phyloP scores from a whole-genome alignment of 805 yeast genomes.

The Martiniozyma abietophila region DNA sequence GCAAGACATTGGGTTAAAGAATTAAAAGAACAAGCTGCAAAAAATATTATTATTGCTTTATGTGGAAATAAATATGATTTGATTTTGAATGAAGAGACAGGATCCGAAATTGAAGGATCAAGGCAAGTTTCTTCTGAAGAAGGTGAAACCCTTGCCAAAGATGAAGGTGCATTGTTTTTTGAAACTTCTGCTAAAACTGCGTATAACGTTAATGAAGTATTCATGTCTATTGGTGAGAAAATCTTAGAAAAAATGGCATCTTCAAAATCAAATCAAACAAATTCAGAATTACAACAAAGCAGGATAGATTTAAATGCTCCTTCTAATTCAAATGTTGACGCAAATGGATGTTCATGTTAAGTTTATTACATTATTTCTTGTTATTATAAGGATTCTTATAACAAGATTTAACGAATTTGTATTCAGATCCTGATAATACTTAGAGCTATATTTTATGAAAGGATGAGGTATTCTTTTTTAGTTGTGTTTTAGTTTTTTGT shows the following conservation, averaged over 20 bases:
- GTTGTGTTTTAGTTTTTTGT: too few relatives aligned
- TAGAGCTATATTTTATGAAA: too few relatives aligned
- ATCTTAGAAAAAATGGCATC: conserved; percentile 43
- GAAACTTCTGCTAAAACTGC: conserved; percentile 94
- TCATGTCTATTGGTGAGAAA: conserved; percentile 79
- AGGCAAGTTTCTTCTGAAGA: conserved; percentile 81
- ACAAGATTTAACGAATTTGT: too few relatives aligned
- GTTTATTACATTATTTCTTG: conserved; percentile 2
- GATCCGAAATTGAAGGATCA: conserved; percentile 39
- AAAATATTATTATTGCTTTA: conserved; percentile 82
- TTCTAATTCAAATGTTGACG: conserved; percentile 11
- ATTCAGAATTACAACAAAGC: conserved; percentile 6
- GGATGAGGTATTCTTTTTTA: too few relatives aligned
- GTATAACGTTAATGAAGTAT: conserved; percentile 82
- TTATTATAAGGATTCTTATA: too few relatives aligned
- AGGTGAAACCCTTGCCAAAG: conserved; percentile 80
- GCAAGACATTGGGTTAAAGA: conserved; percentile 99
- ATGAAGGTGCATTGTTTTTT: conserved; percentile 81
- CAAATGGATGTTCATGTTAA: conserved; percentile 29
- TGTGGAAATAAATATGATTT: conserved; percentile 91
- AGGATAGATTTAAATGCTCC: conserved; percentile 32
- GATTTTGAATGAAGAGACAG: conserved; percentile 40
- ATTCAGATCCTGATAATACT: too few relatives aligned
- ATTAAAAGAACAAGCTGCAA: conserved; percentile 89
- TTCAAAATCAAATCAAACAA: conserved; percentile 3